A percentile compares a stretch with the other conserved stretches of the same genome.
Conservation (phyloP, 768 basidiomycete genomes). For the Pisolithus marmoratus region DNA sequence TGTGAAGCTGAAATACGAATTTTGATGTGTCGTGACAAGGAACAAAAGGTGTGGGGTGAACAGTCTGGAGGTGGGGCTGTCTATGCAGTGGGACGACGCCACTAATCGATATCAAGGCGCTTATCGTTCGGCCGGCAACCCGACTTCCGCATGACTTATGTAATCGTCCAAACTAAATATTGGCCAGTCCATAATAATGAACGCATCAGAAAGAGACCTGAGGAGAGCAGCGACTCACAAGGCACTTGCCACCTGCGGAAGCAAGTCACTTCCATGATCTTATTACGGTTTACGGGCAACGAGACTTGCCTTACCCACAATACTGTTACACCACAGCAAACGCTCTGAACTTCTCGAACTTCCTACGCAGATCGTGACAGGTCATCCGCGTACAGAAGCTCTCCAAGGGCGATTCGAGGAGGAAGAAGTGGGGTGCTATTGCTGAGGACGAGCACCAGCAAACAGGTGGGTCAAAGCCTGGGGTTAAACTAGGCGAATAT, state of each 20-base stretch:
- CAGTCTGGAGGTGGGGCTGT: too few species aligned
- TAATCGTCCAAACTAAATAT: too few species aligned
- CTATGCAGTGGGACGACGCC: too few species aligned
- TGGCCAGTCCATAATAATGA: conserved; percentile 53
- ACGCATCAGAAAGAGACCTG: conserved; percentile 48
- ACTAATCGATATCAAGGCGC: too few species aligned
- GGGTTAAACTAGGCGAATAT: conserved; percentile 40
- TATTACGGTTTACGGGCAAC: not conserved
- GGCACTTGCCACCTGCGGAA: conserved; percentile 19
- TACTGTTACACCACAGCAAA: conserved; percentile 33
- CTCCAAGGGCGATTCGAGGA: conserved; percentile 76
- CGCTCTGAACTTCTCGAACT: conserved; percentile 82
- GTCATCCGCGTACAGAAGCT: conserved; percentile 86
- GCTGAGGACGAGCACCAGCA: conserved; percentile 23
- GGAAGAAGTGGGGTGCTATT: too few species aligned
- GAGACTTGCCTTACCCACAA: not conserved
- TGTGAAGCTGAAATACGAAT: too few species aligned
- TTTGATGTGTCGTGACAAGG: too few species aligned
- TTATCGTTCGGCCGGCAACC: too few species aligned
- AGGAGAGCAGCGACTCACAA: conserved; percentile 19
- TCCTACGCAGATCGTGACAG: conserved; percentile 59
- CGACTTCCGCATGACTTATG: too few species aligned
- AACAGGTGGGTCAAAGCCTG: conserved; percentile 52
- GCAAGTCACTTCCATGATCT: conserved; percentile 46
- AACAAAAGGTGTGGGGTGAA: too few species aligned